Evolutionary conservation across 805 yeast genomes (phyloP).

Genomic region (Candida krabiensis): DNA sequence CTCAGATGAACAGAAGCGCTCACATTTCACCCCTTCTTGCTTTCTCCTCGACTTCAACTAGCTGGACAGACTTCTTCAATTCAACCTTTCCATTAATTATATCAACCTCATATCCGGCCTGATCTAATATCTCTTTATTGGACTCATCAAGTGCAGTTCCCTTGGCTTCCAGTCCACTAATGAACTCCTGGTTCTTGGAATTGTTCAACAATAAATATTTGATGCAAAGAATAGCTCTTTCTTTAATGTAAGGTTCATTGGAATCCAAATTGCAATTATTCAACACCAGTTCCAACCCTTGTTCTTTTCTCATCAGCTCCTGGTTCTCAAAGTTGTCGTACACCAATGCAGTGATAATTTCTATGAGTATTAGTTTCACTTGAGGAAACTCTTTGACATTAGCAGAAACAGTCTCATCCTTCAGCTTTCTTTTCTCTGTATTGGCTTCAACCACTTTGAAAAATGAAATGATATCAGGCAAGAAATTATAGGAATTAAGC

Average conservation of each 20-base stretch:
- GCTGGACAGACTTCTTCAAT: constrained; percentile 37
- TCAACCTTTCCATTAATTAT: constrained; percentile 70
- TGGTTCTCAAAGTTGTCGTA: constrained; percentile 57
- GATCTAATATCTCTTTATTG: constrained; percentile 42
- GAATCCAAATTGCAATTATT: constrained; percentile 85
- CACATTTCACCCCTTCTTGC: constrained; percentile 1
- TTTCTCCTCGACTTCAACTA: constrained; percentile 16
- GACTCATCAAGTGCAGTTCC: constrained; percentile 58
- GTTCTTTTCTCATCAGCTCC: constrained; percentile 60
- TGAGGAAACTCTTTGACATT: constrained; percentile 52
- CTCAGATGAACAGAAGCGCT: too few relatives aligned
- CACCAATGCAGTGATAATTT: constrained; percentile 59
- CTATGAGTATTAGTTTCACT: constrained; percentile 65
- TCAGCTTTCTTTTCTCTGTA: constrained; percentile 36
- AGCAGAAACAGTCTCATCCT: constrained; percentile 18
- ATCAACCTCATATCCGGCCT: constrained; percentile 77
- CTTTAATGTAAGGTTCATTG: constrained; percentile 86
- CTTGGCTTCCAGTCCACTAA: constrained; percentile 74
- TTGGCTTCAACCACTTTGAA: constrained; percentile 42
- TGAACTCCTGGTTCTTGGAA: constrained; percentile 69
- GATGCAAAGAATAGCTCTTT: constrained; percentile 77
- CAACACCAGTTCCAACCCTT: constrained; percentile 69
- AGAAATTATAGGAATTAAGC: constrained; percentile 39
- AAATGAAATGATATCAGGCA: constrained; percentile 36
- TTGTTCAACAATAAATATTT: constrained; percentile 67